Base-by-base conservation (phyloP, 305 asterid genomes). In the Fraxinus xanthoxyloides region DNA sequence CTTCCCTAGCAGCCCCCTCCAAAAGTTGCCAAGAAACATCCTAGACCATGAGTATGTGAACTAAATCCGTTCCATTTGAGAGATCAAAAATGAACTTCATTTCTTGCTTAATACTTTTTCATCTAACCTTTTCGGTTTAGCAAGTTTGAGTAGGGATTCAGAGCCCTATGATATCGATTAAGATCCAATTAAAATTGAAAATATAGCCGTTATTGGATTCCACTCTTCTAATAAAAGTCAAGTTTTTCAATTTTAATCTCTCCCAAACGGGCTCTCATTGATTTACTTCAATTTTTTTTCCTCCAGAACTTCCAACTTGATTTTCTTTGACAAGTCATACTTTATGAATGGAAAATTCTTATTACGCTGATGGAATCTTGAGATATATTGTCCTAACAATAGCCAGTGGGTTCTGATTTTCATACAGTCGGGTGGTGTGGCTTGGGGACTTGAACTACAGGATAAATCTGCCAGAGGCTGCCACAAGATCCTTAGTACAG, bases 391-490 rank as follows among this genome's bases (percentile, higher is more conserved):
- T 72, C 79, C 88, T 88, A 69, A 87, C 85, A 59, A 80, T 80
- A 77, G 38, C 54, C 46, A 73, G 36, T 32, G 61, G 84, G 75
- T 85, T 59, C 38, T 61, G 78, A 78, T 51, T 78, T 19, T 80
- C 69, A 73, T 81, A 78, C 89, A 90, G 96, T 82, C 82, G 87
- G 82, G 94, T 89, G 79, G 87, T 90, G 83, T 90, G 96, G 96
- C 89, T 92, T 8, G 96, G 96, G 5, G 94, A 90, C 88, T 79
- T 92, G 86, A 92, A 92, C 85, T 90, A 92, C 90, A 88, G 92
- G 90, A 90, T 92, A 75, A 15, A 81, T 85, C 90, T 90, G 79
- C 92, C 90, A 13, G 91, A 88, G 82, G 85, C 90, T 61, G 85
- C 88, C 48, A 90, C 89, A 82, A 87, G 95, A 86, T 87, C 86